Evolutionary conservation across 2,329 filamentous ascomycete genomes (phyloP), one percentile per base, ranked within the genome.

Genomic region (Pseudocercospora fijiensis): DNA sequence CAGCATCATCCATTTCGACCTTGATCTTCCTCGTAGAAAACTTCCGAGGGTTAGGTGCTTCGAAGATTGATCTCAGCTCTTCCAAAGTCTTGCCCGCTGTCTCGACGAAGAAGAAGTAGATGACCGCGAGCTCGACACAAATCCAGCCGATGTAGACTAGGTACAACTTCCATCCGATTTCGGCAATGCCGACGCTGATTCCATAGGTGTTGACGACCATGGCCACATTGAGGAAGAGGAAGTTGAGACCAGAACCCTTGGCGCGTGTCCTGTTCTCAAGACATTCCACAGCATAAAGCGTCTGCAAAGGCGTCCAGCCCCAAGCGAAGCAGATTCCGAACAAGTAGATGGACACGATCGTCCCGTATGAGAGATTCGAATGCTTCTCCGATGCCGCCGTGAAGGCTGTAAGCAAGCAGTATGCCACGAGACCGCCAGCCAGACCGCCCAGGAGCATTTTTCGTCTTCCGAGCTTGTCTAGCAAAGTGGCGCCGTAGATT

Each of bases 221-320:
- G 30, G 80, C 78, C 24, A 78, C 69, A 67, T 80, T 78, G 60
- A 80, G 75, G 60, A 78, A 76, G 43, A 80, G 72, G 69, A 79
- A 80, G 52, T 68, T 70, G 6, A 68, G 47, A n/a, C 68, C 69
- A 24, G 61, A 70, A 3, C 69, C 69, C 58, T 78, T 78, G 13
- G 76, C 77, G 45, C 77, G 72, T 4, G 75, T 78, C 30, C 74
- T 70, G 70, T 77, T 78, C 61, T 77, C 75, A 8, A 78, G 71
- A 61, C 73, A 75, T 30, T 78, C 77, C 18, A 77, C 76, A 4
- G 75, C 69, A 62, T 78, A 78, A 8, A 78, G 69, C 0, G 76
- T 78, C 60, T 78, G 77, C 1, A 78, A 70, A 8, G 76, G 76
- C 3, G 77, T 78, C 75, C 76, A 78, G 28, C 76, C 77, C 74